phyloP scores from a whole-genome alignment of 139 green algal species.

The Zygnema cylindricum region DNA sequence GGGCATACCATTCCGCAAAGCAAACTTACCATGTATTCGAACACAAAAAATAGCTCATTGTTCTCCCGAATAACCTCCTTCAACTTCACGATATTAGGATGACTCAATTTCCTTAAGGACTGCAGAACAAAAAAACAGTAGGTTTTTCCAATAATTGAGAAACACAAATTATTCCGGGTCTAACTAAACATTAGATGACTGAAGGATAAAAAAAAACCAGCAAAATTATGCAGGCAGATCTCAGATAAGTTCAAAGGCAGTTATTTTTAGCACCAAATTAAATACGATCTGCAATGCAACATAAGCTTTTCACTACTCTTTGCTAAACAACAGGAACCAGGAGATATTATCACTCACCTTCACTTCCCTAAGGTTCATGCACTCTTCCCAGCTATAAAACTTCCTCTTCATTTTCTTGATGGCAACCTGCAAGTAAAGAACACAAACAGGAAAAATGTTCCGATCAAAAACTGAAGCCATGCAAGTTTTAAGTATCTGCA shows the following conservation, averaged over 20 bases:
- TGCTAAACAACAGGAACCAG: too few species aligned
- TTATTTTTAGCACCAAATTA: too few species aligned
- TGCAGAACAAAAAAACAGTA: constrained; percentile 29
- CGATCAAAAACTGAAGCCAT: too few species aligned
- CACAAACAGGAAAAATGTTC: not conserved
- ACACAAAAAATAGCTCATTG: constrained; percentile 96
- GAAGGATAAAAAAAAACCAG: too few species aligned
- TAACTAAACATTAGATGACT: too few species aligned
- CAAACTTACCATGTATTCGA: constrained; percentile 87
- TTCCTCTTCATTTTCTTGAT: constrained; percentile 99
- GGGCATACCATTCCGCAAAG: not conserved
- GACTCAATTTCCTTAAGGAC: constrained; percentile 90
- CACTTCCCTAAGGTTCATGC: constrained; percentile 83
- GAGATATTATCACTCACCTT: constrained; percentile 39
- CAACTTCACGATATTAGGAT: constrained; percentile 92
- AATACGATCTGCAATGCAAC: not conserved
- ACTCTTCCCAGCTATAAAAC: constrained; percentile 95
- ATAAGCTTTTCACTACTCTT: too few species aligned
- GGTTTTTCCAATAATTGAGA: too few species aligned
- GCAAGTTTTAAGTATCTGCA: constrained; percentile 1
- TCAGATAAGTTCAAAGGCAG: too few species aligned
- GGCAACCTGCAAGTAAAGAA: constrained; percentile 66
- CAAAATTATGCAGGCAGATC: too few species aligned
- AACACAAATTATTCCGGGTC: too few species aligned
- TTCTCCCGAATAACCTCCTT: constrained; percentile 96